Percentiles rank a stretch among this genome's conserved stretches.
Evolutionary conservation across 768 basidiomycete genomes (phyloP).

Genomic region (Suillus luteus): DNA sequence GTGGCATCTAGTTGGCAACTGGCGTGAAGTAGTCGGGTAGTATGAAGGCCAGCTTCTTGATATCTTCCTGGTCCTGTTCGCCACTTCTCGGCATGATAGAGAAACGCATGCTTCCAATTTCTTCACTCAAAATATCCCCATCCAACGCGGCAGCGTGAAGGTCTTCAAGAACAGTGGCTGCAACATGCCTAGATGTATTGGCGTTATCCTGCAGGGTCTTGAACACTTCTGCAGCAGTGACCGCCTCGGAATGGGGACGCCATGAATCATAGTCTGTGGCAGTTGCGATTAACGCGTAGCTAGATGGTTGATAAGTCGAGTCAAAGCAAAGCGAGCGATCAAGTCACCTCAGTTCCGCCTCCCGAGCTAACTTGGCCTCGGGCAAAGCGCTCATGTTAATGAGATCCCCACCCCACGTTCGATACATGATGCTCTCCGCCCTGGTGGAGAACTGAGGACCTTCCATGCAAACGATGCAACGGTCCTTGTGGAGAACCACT

Average conservation of each 20-base stretch:
- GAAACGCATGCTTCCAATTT: constrained; percentile 81
- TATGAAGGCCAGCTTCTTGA: constrained; percentile 70
- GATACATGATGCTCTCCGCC: constrained; percentile 94
- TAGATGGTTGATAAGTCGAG: constrained; percentile 31
- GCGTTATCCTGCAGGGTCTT: constrained; percentile 88
- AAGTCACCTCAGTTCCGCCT: constrained; percentile 85
- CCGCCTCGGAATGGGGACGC: constrained; percentile 76
- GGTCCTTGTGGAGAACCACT: constrained; percentile 75
- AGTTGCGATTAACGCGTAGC: constrained; percentile 90
- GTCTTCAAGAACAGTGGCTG: constrained; percentile 67
- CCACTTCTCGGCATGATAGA: constrained; percentile 77
- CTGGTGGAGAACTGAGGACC: constrained; percentile 98
- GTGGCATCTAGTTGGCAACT: constrained; percentile 11
- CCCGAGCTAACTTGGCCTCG: constrained; percentile 94
- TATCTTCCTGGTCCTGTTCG: constrained; percentile 57
- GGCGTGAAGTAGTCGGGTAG: constrained; percentile 72
- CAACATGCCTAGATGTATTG: constrained; percentile 78
- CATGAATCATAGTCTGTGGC: constrained; percentile 97
- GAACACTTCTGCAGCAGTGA: constrained; percentile 90
- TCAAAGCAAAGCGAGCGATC: background rate
- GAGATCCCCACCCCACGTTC: constrained; percentile 88
- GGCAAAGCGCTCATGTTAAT: constrained; percentile 98
- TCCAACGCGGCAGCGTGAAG: constrained; percentile 59
- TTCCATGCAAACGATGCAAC: constrained; percentile 94
- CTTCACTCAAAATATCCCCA: constrained; percentile 61